Evolutionary conservation across 2,329 filamentous ascomycete genomes (phyloP), one percentile per base, ranked within the genome.

Genomic region (Neofusicoccum cordaticola): DNA sequence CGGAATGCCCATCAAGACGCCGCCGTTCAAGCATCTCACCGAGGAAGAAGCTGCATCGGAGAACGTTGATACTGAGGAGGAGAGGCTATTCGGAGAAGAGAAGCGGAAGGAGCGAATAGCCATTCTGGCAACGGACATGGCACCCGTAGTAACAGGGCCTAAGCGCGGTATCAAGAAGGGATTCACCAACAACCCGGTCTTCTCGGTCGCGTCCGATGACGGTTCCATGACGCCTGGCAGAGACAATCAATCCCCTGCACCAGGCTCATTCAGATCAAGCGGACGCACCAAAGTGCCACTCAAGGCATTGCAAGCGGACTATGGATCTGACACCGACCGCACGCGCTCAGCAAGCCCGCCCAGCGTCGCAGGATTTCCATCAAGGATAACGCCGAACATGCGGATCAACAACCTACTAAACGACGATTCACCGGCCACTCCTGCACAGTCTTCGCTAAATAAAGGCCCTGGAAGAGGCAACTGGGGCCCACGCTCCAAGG

Each of bases 81-180:
- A 93, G 77, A 78, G 87, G 64, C 84, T 85, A 2, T 93, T 91
- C 78, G 90, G 90, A 34, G 82, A 86, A 68, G 82, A 85, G 69
- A 93, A 93, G 80, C 86, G 90, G 77, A 88, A 86, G 71, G 90
- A 92, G 75, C 83, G 90, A 60, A 89, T 88, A 69, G 73, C 79
- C 70, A 93, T 93, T 68, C 84, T 93, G 58, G 88, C 90, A 67
- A 88, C 88, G 71, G 91, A 93, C 71, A 89, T 90, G 74, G 87
- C 86, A 34, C 89, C 88, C 65, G 81, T 89, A 5, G 87, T 83
- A 69, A 82, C 81, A 7, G 81, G 81, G 6, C 78, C 82, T 2
- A 84, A 83, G 72, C 76, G 81, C 9, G 80, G 79, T 1, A 76
- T 79, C 65, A 83, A 82, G 69, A 82, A 82, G 67, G 79, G 79